phyloP scores from a whole-genome alignment of 352 stramenopile species.

The Phytophthora europaea region DNA sequence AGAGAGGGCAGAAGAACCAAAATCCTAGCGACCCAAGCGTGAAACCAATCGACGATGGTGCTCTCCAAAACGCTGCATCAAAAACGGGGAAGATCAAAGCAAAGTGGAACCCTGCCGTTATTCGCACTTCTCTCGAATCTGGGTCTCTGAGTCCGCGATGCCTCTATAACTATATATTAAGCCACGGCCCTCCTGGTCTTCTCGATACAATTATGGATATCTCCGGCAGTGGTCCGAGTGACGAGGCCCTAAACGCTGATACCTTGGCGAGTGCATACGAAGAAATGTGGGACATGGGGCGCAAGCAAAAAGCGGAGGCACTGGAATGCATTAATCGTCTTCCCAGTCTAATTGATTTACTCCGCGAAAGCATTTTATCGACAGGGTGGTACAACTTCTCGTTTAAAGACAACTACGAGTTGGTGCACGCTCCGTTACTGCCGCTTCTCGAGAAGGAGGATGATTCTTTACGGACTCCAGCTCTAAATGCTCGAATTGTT shows the following conservation, averaged over 20 bases:
- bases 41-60: constrained; percentile 72
- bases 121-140: constrained; percentile 66
- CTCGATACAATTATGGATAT: constrained; percentile 58
- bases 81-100: constrained; percentile 73
- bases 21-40: constrained; percentile 31
- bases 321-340: constrained; percentile 78
- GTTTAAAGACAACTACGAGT: constrained; percentile 67
- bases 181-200: constrained; percentile 63
- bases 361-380: constrained; percentile 78
- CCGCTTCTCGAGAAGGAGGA: constrained; percentile 66
- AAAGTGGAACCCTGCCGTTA: constrained; percentile 68
- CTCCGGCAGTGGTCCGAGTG: constrained; percentile 29
- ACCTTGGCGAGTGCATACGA: constrained; percentile 73
- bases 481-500: constrained; percentile 62
- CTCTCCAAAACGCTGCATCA: constrained; percentile 66
- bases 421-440: constrained; percentile 74
- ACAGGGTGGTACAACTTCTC: constrained; percentile 64
- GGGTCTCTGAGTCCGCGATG: constrained; percentile 73
- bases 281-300: constrained; percentile 72
- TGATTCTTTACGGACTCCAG: constrained; percentile 13
- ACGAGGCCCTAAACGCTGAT: constrained; percentile 59
- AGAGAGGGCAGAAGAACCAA: constrained; percentile 38
- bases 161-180: constrained; percentile 76
- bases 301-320: constrained; percentile 70
- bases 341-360: constrained; percentile 63